Base-by-base conservation (phyloP, 2,329 filamentous ascomycete species). In the Macroventuria anomochaeta region DNA sequence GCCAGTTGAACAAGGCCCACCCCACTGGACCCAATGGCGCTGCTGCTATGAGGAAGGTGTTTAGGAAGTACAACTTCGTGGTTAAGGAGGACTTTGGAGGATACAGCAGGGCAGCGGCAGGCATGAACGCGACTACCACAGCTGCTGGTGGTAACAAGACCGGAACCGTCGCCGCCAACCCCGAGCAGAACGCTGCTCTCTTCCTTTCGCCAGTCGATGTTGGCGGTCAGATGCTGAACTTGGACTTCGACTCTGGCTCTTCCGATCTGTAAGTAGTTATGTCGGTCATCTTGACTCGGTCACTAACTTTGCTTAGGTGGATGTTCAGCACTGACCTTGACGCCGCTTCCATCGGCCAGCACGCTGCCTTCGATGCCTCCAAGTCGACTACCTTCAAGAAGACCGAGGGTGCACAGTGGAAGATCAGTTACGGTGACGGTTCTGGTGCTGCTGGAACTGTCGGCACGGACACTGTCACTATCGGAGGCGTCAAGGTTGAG, bases 171-270 rank as follows among this genome's bases (percentile, higher is more conserved):
- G 77, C 83, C 25, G 86, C 87, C 46, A 86, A 83, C 23, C 85
- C 87, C 11, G 84, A 87, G 58, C 75, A 81, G 37, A 85, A 86
- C 62, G 88, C 89, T 65, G 79, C 83, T 40, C 85, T 90, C 54
- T 93, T 90, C 65, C 80, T 93, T 11, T 83, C 86, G 0, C 86
- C 87, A 0, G 85, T 91, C 46, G 81, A 70, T n/a, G 83, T 91
- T 58, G 88, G 88, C 55, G 86, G 85, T 5, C 88, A 91, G 75
- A 82, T 80, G 4, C 65, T 91, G 52, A 84, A 86, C 66, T 76
- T 91, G 69, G 85, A 90, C 70, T 89, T 91, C 68, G 88, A 91
- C 73, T 88, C 87, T n/a, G 88, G 88, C 51, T 90, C 88, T 2
- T 83, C 88, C 11, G 88, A 91, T 72, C 80, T 90, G 77, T 85